These are phyloP conservation scores for Tolypocladium cylindrosporum DNA, from an alignment of 2,329 filamentous ascomycete genomes.

Conservation along the genomic window DNA sequence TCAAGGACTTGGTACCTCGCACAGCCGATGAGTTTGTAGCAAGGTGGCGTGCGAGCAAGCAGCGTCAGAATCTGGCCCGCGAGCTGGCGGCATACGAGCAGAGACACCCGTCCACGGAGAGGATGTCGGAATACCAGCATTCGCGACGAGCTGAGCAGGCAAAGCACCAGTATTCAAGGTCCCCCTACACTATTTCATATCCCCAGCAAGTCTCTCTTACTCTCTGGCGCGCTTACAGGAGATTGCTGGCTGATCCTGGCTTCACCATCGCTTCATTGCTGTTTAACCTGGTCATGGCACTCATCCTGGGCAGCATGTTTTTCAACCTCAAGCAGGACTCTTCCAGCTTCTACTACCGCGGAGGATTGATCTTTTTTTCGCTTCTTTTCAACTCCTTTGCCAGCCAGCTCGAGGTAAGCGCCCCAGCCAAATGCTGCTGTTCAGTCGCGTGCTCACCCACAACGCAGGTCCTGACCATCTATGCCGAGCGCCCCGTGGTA, in stretches of 20 bases:
- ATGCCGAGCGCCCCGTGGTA: conserved; percentile 81
- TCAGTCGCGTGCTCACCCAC: background rate
- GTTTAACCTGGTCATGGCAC: conserved; percentile 64
- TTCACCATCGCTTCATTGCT: conserved; percentile 59
- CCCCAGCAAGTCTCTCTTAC: conserved; percentile 68
- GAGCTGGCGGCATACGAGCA: conserved; percentile 47
- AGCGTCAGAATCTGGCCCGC: conserved; percentile 38
- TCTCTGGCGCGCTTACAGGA: conserved; percentile 68
- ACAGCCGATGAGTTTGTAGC: conserved; percentile 52
- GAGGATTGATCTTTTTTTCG: conserved; percentile 76
- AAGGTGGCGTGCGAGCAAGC: conserved; percentile 44
- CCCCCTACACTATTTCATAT: conserved; percentile 76
- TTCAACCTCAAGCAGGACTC: conserved; percentile 61
- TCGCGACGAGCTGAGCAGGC: conserved; percentile 36
- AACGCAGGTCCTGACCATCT: conserved; percentile 64
- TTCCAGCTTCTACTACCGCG: conserved; percentile 65
- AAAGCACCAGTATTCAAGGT: conserved; percentile 51
- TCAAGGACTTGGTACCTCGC: conserved; percentile 44
- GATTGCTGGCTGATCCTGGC: conserved; percentile 66
- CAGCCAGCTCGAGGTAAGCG: conserved; percentile 58
- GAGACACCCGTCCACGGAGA: conserved; percentile 37
- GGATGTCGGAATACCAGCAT: too few relatives aligned
- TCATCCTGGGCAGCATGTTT: conserved; percentile 74
- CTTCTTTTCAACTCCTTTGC: conserved; percentile 78
- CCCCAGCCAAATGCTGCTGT: background rate